Percentiles rank a stretch among this genome's conserved stretches.
Evolutionary conservation across 305 asterid genomes (phyloP).

Genomic region (Ruellia speciosa): DNA sequence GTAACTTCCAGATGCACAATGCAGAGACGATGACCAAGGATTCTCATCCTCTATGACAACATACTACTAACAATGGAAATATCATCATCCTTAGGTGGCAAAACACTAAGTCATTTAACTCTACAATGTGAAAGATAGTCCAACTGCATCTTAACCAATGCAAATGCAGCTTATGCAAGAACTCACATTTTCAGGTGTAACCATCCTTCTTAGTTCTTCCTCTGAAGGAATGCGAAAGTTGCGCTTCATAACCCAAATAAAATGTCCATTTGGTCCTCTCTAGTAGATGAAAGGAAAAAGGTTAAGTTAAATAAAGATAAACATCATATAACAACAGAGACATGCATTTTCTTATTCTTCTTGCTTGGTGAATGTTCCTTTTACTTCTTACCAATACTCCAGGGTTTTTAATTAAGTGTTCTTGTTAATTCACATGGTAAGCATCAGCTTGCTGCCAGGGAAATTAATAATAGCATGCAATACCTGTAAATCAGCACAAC

Average conservation of each 20-base stretch:
- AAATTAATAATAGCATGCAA: constrained; percentile 12
- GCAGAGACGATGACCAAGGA: neutral
- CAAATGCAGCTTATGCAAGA: neutral
- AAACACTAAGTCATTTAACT: neutral
- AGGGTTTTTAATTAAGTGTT: too few relatives aligned
- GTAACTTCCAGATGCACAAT: neutral
- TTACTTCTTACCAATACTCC: too few relatives aligned
- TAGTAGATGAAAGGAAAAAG: constrained; percentile 26
- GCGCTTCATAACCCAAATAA: constrained; percentile 79
- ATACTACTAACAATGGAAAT: neutral
- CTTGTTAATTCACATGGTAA: neutral
- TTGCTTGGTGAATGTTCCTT: neutral
- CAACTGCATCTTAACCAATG: neutral
- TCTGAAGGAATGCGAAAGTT: constrained; percentile 88
- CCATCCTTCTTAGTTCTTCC: constrained; percentile 97
- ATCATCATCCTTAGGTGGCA: neutral
- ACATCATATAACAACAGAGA: neutral
- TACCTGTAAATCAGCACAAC: constrained; percentile 91
- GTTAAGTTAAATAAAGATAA: constrained; percentile 12
- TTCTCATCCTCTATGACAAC: neutral
- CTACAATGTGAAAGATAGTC: neutral
- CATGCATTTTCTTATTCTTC: constrained; percentile 5
- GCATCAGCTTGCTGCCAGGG: neutral
- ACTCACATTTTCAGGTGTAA: constrained; percentile 88
- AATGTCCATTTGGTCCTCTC: constrained; percentile 75